Conservation (phyloP, 306 rosid genomes). For the Cucurbita maxima region DNA sequence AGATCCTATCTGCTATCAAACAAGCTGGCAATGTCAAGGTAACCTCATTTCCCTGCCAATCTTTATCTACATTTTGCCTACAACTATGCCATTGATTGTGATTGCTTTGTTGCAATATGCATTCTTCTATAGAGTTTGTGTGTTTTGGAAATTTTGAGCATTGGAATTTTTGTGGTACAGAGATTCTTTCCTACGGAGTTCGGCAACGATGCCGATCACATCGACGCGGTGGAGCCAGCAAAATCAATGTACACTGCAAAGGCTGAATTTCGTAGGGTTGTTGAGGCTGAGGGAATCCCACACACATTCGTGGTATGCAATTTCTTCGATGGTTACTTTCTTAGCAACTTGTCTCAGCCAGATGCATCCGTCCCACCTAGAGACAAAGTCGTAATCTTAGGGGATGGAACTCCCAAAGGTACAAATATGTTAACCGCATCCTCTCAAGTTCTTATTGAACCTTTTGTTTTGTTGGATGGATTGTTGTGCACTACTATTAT, state of each 20-base stretch:
- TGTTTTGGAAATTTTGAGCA: neutral
- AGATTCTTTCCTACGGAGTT: conserved; percentile 30
- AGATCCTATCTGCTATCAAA: conserved; percentile 23
- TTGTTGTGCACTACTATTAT: neutral
- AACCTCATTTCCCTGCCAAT: neutral
- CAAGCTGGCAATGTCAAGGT: conserved; percentile 29
- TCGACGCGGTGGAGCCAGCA: conserved; percentile 28
- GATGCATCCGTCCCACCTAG: conserved; percentile 23
- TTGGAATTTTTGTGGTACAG: neutral
- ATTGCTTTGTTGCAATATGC: neutral
- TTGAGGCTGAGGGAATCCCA: conserved; percentile 27
- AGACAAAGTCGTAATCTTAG: conserved; percentile 24
- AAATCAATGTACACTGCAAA: conserved; percentile 15
- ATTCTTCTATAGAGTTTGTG: neutral
- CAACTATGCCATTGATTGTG: neutral
- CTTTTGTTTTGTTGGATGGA: neutral
- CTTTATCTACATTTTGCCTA: neutral
- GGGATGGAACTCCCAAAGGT: conserved; percentile 32
- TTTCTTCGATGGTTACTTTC: conserved; percentile 23
- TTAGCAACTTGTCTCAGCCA: conserved; percentile 16
- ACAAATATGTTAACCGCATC: neutral
- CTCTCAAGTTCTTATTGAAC: neutral
- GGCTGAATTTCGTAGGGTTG: conserved; percentile 13
- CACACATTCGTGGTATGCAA: conserved; percentile 21
- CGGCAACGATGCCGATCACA: conserved; percentile 28